A percentile compares a stretch with the other conserved stretches of the same genome.
phyloP scores from a whole-genome alignment of 2,329 filamentous ascomycete genomes.

The Penicillium sp. region DNA sequence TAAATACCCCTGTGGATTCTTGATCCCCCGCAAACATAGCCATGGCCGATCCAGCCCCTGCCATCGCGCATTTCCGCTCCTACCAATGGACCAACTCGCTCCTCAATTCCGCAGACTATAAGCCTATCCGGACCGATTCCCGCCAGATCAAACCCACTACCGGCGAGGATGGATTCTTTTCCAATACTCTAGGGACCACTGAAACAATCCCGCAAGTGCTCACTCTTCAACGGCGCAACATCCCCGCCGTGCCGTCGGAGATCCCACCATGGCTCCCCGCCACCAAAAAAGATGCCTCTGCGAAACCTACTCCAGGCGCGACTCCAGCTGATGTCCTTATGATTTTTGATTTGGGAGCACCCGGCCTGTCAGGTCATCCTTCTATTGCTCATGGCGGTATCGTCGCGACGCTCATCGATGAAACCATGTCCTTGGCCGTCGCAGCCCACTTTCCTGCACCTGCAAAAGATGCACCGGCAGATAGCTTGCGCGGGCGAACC shows the following conservation, averaged over 20 bases:
- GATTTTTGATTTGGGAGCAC: conserved; percentile 31
- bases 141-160: conserved; percentile 35
- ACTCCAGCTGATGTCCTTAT: conserved; percentile 36
- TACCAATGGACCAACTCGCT: conserved; percentile 29
- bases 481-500: conserved; percentile 27
- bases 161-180: conserved; percentile 43
- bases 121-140: conserved; percentile 36
- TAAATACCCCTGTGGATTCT: not conserved
- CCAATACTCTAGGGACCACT: conserved; percentile 34
- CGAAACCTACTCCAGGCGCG: conserved; percentile 18
- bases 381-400: conserved; percentile 39
- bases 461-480: conserved; percentile 1
- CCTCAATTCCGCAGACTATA: conserved; percentile 34
- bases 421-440: conserved; percentile 41
- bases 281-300: conserved; percentile 22
- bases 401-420: conserved; percentile 40
- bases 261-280: conserved; percentile 24
- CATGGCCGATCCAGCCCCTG: conserved; percentile 15
- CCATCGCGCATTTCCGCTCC: conserved; percentile 24
- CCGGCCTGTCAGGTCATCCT: conserved; percentile 39
- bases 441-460: conserved; percentile 26
- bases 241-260: conserved; percentile 17
- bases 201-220: conserved; percentile 40
- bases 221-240: conserved; percentile 34
- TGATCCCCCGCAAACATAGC: not conserved